A percentile compares a stretch with the other conserved stretches of the same genome.
Evolutionary conservation across 2,329 filamentous ascomycete genomes (phyloP).

Genomic region (Colletotrichum agaves): DNA sequence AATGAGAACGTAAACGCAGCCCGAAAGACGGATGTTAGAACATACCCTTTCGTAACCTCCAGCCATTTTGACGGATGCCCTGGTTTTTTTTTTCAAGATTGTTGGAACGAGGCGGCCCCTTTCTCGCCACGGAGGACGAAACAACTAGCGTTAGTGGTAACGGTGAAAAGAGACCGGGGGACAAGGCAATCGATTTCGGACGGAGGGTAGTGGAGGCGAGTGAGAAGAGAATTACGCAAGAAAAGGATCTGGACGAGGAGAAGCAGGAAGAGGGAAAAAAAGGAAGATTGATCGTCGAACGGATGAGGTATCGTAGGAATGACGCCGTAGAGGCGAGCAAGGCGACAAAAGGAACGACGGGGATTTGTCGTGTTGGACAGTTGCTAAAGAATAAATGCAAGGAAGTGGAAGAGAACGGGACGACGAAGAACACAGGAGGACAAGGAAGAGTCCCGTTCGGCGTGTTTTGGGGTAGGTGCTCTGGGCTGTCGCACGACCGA

Average conservation of each 20-base stretch:
- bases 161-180: background rate
- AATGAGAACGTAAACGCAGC: background rate
- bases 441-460: background rate
- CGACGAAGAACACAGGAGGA: conserved; percentile 10
- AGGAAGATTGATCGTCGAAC: conserved; percentile 24
- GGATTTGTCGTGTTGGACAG: conserved; percentile 1
- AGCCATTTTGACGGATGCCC: conserved; percentile 55
- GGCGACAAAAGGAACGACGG: conserved; percentile 29
- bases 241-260: background rate
- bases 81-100: conserved; percentile 2
- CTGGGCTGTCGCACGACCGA: background rate
- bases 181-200: background rate
- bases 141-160: conserved; percentile 26
- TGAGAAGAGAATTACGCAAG: conserved; percentile 20
- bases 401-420: conserved; percentile 13
- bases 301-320: conserved; percentile 12
- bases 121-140: conserved; percentile 36
- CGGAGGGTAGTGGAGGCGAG: background rate
- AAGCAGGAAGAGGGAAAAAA: conserved; percentile 35
- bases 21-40: conserved; percentile 16
- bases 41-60: conserved; percentile 69
- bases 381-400: conserved; percentile 27
- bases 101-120: conserved; percentile 5
- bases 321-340: background rate
- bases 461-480: background rate